Evolutionary conservation across 2,329 filamentous ascomycete genomes (phyloP), one percentile per base, ranked within the genome.

Genomic region (Trichoderma lentiforme): DNA sequence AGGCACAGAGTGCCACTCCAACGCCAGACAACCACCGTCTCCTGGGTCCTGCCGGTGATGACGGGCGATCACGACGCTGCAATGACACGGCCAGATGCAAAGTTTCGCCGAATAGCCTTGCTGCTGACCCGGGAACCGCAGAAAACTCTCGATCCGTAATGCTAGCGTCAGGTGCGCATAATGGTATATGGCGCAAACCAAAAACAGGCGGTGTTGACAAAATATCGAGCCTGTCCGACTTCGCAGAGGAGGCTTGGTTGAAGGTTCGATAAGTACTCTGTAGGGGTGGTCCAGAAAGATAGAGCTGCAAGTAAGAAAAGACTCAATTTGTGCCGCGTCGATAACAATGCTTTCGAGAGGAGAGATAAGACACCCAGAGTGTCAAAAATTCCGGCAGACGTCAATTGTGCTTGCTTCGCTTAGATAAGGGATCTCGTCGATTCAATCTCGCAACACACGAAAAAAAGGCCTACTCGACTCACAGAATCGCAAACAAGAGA

Each of bases 1-100:
- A 64, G 68, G 68, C 68, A 70, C 68, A 63, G 66, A 26, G 43
- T 39, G 60, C 68, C 68, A 63, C 58, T 63, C 58, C 21, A 34
- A 30, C 68, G 58, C 58, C 58, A 62, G 28, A 70, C 58, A 21
- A 58, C 67, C 39, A 70, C 34, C 26, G 36, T 39, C 39, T 28
- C 28, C 43, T 39, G 18, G 32, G 15, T 30, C n/a, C n/a, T 51
- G 43, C 43, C 21, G 32, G n/a, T 28, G 60, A 39, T 43, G 60
- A 36, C 58, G 39, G 62, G 30, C 53, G 64, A 68, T 68, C 65
- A 47, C 53, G 56, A 60, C 53, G 34, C 65, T 68, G 65, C 65
- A 47, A 60, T 68, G 65, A 14, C 53, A 68, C 65, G 53, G 32
- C 65, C 53, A 68, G 65, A 32, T 58, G 65, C 65, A 65, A 65